These are phyloP conservation scores for Backusella liffmaniae DNA, from an alignment of 192 early-diverging fungal genomes.

Conservation along the genomic window DNA sequence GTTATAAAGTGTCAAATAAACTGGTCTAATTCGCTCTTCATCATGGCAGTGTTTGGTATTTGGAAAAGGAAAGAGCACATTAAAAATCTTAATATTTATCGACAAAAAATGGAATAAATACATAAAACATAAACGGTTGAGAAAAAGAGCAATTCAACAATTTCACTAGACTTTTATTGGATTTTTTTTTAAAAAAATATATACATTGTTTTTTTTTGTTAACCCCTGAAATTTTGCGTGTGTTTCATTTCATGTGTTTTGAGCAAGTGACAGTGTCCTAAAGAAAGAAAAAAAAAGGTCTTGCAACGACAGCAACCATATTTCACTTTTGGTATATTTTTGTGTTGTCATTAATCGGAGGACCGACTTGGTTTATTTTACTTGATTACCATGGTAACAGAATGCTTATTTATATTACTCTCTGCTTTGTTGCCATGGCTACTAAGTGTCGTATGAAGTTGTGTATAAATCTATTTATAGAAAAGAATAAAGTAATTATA, in stretches of 20 bases:
- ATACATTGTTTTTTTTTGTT: not conserved
- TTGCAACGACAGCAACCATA: not conserved
- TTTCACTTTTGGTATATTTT: not conserved
- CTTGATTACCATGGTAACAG: not conserved
- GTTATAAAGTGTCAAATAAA: not conserved
- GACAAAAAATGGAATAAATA: not conserved
- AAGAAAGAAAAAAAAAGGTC: not conserved
- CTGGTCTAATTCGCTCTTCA: not conserved
- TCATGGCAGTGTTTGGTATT: conserved; percentile 58
- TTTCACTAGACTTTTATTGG: conserved; percentile 2
- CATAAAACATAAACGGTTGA: not conserved
- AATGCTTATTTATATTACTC: not conserved
- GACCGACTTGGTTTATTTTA: not conserved
- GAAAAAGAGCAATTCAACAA: not conserved
- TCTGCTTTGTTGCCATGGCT: not conserved
- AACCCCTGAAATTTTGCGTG: not conserved
- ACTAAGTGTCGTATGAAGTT: not conserved
- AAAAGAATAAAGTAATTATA: too few species aligned
- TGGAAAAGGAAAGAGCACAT: conserved; percentile 48
- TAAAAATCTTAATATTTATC: conserved; percentile 6
- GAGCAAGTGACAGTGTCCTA: not conserved
- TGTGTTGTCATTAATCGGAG: not conserved
- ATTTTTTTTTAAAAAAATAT: not conserved
- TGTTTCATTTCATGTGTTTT: not conserved
- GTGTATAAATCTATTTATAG: too few species aligned